phyloP scores from a whole-genome alignment of 139 green algal genomes.

The Microglena sp. region DNA sequence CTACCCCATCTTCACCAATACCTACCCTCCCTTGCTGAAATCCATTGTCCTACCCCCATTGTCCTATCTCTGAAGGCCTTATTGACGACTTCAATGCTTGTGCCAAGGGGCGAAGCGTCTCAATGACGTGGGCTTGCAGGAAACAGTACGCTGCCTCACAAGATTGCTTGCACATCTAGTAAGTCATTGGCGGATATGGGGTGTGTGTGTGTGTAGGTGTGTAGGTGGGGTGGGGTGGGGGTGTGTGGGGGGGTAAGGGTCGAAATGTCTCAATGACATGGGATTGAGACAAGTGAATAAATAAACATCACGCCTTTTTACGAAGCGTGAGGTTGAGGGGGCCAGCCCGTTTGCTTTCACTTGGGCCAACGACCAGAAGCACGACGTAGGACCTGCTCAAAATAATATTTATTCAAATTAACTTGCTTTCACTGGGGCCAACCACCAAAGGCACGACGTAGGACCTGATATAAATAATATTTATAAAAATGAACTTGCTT shows the following conservation, averaged over 20 bases:
- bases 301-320: not conserved
- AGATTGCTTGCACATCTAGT: slow-evolving; percentile 22
- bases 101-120: slow-evolving; percentile 11
- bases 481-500: too few species aligned
- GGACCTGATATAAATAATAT: too few species aligned
- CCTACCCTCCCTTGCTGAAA: not conserved
- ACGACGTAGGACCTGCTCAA: not conserved
- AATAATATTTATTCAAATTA: not conserved
- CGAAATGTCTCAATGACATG: slow-evolving; percentile 4
- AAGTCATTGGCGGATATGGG: not conserved
- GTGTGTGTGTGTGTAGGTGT: not conserved
- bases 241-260: not conserved
- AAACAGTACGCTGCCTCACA: slow-evolving; percentile 12
- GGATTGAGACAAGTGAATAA: not conserved
- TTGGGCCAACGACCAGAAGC: not conserved
- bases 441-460: too few species aligned
- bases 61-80: not conserved
- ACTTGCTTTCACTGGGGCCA: too few species aligned
- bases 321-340: too few species aligned
- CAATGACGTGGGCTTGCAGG: slow-evolving; percentile 16
- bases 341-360: too few species aligned
- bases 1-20: too few species aligned
- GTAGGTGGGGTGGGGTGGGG: not conserved
- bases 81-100: slow-evolving; percentile 17
- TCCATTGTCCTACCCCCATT: not conserved